A percentile compares a stretch with the other conserved stretches of the same genome.
phyloP scores from a whole-genome alignment of 345 rosid species.

The Kandelia obovata region DNA sequence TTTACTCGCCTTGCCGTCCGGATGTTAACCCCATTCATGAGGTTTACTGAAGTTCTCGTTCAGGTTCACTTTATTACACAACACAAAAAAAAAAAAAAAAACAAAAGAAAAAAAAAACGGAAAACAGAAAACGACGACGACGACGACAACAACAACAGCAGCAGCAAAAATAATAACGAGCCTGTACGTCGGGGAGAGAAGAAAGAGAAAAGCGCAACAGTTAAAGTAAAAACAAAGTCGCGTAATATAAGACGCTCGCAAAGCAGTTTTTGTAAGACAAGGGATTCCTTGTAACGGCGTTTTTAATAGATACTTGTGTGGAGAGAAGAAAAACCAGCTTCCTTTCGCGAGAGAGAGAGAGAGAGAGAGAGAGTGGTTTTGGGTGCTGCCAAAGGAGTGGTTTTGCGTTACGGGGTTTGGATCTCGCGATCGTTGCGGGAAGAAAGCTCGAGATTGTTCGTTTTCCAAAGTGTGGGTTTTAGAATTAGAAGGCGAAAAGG shows the following conservation, averaged over 20 bases:
- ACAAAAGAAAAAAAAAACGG: too few relatives aligned
- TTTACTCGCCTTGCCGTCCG: constrained; percentile 14
- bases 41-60: constrained; percentile 13
- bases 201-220: constrained; percentile 17
- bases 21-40: constrained; percentile 9
- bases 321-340: constrained; percentile 6
- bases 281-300: constrained; percentile 42
- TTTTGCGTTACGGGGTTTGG: constrained; percentile 38
- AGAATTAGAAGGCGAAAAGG: constrained; percentile 15
- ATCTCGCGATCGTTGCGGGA: constrained; percentile 38
- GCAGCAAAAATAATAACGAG: too few relatives aligned
- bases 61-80: constrained; percentile 20
- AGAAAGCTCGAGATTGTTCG: constrained; percentile 1
- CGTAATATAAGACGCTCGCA: constrained; percentile 44
- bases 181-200: constrained; percentile 3
- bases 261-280: constrained; percentile 11
- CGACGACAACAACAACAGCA: neutral
- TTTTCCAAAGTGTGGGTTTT: constrained; percentile 8
- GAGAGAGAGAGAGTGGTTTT: constrained; percentile 18
- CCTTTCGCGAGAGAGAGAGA: constrained; percentile 14
- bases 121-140: neutral
- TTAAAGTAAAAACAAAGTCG: constrained; percentile 23
- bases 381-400: constrained; percentile 20
- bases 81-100: neutral
- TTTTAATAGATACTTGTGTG: constrained; percentile 11